These are phyloP conservation scores for Arxiozyma telluris DNA, from an alignment of 1,139 yeast genomes.

Conservation along the genomic window DNA sequence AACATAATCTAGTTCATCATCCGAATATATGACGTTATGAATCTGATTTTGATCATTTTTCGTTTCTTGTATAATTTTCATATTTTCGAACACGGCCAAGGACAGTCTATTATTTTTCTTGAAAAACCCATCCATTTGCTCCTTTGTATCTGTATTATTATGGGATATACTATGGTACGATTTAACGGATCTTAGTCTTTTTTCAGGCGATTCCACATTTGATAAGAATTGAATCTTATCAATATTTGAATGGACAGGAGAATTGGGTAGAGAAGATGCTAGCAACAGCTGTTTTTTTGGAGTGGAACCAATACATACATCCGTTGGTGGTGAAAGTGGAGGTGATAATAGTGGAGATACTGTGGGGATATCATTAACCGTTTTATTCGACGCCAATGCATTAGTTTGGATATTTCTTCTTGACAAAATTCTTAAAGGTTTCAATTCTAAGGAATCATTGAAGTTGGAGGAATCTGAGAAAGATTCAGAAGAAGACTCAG, in stretches of 20 bases:
- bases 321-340: neutral
- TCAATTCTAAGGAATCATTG: constrained; percentile 23
- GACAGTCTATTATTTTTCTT: constrained; percentile 28
- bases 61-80: neutral
- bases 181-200: constrained; percentile 18
- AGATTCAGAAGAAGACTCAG: constrained; percentile 15
- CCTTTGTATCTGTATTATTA: neutral
- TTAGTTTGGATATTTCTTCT: constrained; percentile 5
- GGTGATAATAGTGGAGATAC: neutral
- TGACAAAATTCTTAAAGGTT: constrained; percentile 24
- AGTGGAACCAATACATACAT: neutral
- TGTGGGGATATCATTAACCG: neutral
- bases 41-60: neutral
- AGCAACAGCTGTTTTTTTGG: constrained; percentile 6
- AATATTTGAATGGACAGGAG: constrained; percentile 9
- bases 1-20: neutral
- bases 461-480: constrained; percentile 5
- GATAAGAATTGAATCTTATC: neutral
- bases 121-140: constrained; percentile 13
- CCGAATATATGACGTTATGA: neutral
- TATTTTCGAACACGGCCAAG: constrained; percentile 23
- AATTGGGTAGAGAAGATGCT: constrained; percentile 14
- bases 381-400: neutral
- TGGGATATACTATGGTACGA: constrained; percentile 24
- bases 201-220: constrained; percentile 4